A percentile compares a stretch with the other conserved stretches of the same genome.
These are phyloP conservation scores for Arabidopsis lyrata DNA, from an alignment of 441 rosid genomes.

Conservation along the genomic window DNA sequence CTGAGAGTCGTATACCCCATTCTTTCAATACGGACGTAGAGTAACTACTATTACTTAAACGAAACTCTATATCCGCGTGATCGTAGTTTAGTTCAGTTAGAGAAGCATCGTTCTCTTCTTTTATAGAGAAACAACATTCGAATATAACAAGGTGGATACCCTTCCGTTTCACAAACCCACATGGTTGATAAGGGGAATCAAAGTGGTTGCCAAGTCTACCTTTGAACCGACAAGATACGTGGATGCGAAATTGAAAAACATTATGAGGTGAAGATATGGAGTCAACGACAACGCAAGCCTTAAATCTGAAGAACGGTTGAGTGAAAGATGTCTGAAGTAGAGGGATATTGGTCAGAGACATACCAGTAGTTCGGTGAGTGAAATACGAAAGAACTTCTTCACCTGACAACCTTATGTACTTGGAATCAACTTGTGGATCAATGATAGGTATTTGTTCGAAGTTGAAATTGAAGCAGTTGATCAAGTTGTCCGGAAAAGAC, in stretches of 20 bases:
- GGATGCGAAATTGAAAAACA: no score
- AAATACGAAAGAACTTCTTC: not conserved
- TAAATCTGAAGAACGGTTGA: no score
- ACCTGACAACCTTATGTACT: not conserved
- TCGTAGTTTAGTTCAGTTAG: not conserved
- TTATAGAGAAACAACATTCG: not conserved
- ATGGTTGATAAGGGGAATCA: no score
- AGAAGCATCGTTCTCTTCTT: not conserved
- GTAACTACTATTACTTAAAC: no score
- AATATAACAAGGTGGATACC: not conserved
- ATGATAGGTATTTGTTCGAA: not conserved
- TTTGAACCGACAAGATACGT: not conserved
- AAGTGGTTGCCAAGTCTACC: not conserved
- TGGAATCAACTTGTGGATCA: not conserved
- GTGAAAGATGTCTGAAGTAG: no score
- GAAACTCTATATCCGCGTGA: conserved; percentile 5
- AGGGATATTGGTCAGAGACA: no score
- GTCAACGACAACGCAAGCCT: no score
- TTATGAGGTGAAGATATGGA: no score
- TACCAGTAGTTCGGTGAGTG: no score
- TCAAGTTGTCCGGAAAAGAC: not conserved
- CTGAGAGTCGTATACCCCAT: not conserved
- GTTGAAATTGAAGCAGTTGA: not conserved
- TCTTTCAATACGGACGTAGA: not conserved
- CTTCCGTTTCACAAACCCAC: no score